Base-by-base conservation (phyloP, 441 rosid genomes). In the Viola pubescens region DNA sequence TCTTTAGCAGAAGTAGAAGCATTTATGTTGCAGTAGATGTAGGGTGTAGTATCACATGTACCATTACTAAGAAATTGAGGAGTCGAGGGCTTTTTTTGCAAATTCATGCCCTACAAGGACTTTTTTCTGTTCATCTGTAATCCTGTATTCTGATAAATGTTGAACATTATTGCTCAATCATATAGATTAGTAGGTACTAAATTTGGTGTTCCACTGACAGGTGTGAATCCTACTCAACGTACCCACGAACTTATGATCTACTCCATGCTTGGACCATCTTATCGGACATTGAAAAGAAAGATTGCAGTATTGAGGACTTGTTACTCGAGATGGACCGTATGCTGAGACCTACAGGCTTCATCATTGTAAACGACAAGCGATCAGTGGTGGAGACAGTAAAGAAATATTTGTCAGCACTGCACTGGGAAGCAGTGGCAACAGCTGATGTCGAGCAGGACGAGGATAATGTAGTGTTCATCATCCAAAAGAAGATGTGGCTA, bases 161-260 rank as follows among this genome's bases (percentile, higher is more conserved):
- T 26, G 34, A 26, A 26, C 34, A 26, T 26, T 26, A 26, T 26
- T 26, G 34, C 3, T 26, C 34, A 26, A 26, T 26, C 34, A 26
- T 26, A 26, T 26, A 26, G 34, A 26, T 26, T 26, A 26, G 34
- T 26, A 26, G 34, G 34, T 26, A 26, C 34, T 26, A 26, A 7
- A 46, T 19, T 37, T 58, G 37, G 14, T 42, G 6, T 37, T 0
- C 44, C 16, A 50, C 51, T 61, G 39, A 50, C 77, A 94, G 99
- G 99, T 94, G 99, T 52, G 98, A 94, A 72, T 81, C 99, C 55
- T 94, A 48, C 69, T 94, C 99, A 53, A 87, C 87, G 1, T 94
- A 94, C 37, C 99, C 99, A 4, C 76, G 99, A 64, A 94, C 99
- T 16, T 94, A 87, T n/a, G 99, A 94, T 80, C 70, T 94, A 54